A percentile compares a stretch with the other conserved stretches of the same genome.
Evolutionary conservation across 768 basidiomycete genomes (phyloP).

Genomic region (Phlebiopsis gigantea): DNA sequence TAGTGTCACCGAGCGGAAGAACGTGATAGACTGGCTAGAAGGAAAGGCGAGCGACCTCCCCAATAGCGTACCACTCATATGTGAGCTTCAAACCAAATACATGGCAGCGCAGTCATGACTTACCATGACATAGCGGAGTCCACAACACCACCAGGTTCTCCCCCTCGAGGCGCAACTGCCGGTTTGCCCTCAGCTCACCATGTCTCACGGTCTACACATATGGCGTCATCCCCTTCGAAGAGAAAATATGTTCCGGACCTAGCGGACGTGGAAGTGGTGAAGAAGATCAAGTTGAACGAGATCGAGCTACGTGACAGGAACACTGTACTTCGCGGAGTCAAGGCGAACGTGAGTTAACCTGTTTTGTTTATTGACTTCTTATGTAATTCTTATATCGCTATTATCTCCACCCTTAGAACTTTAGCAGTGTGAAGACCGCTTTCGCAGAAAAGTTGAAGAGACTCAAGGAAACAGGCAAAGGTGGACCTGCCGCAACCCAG

Average conservation of each 20-base stretch:
- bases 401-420: constrained; percentile 52
- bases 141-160: constrained; percentile 59
- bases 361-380: constrained; percentile 23
- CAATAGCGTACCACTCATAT: constrained; percentile 42
- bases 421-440: constrained; percentile 57
- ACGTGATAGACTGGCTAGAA: constrained; percentile 81
- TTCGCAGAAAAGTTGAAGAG: constrained; percentile 79
- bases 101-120: neutral
- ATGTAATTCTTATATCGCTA: neutral
- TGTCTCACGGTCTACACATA: constrained; percentile 17
- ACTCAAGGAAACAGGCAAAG: constrained; percentile 59
- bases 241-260: constrained; percentile 74
- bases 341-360: constrained; percentile 57
- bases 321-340: constrained; percentile 76
- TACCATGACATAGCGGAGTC: constrained; percentile 34
- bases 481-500: constrained; percentile 35
- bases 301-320: constrained; percentile 81
- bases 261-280: constrained; percentile 79
- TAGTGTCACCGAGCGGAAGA: constrained; percentile 82
- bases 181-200: constrained; percentile 18
- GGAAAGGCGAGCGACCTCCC: constrained; percentile 46
- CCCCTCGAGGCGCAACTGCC: constrained; percentile 24
- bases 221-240: constrained; percentile 49
- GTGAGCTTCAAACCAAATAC: constrained; percentile 28
- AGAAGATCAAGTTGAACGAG: constrained; percentile 72